Evolutionary conservation across 2,329 filamentous ascomycete genomes (phyloP).

Genomic region (Paraphaeosphaeria sporulosa): DNA sequence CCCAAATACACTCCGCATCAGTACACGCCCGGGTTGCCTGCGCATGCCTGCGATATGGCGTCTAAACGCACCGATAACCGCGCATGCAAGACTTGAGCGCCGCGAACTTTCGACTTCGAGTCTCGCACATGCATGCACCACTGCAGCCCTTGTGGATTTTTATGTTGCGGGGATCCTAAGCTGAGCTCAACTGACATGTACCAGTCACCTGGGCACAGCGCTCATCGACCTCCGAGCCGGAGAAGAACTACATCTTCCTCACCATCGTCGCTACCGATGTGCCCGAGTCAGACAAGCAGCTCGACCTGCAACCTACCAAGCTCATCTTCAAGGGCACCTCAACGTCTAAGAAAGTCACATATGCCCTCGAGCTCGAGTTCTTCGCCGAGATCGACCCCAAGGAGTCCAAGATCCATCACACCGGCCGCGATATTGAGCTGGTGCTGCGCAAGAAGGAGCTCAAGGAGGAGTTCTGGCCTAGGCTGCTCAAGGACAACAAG

Average conservation of each 20-base stretch:
- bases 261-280: conserved; percentile 91
- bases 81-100: not conserved
- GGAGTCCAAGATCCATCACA: conserved; percentile 88
- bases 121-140: not conserved
- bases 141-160: not conserved
- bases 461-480: conserved; percentile 93
- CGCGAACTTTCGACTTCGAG: not conserved
- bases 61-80: not conserved
- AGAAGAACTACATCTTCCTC: conserved; percentile 95
- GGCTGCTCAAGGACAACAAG: conserved; percentile 87
- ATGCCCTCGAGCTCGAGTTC: conserved; percentile 86
- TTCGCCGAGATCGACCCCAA: conserved; percentile 88
- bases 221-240: conserved; percentile 78
- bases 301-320: conserved; percentile 79
- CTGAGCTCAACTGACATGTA: conserved; percentile 29
- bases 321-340: conserved; percentile 86
- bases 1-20: conserved; percentile 14
- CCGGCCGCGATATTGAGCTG: conserved; percentile 84
- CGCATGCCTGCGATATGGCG: conserved; percentile 3
- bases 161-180: not conserved
- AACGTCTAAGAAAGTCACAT: conserved; percentile 83
- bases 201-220: conserved; percentile 98
- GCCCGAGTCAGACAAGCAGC: conserved; percentile 74
- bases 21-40: not conserved
- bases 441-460: conserved; percentile 97